Base-by-base conservation (phyloP, 192 early-diverging fungal species). In the Coemansia sp. region DNA sequence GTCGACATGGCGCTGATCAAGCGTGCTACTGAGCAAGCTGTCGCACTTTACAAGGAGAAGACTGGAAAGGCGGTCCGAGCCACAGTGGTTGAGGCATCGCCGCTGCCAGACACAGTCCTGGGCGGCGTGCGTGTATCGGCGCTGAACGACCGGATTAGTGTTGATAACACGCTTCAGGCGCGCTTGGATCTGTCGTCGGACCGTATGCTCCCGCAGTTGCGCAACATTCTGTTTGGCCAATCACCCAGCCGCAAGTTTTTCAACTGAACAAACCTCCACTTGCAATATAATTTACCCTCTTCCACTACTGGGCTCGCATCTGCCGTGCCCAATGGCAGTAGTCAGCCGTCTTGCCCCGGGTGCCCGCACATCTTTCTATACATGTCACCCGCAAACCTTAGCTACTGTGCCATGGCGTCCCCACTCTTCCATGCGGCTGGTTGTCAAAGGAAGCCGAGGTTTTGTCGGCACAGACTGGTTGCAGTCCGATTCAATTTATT, bases 141-240 rank as follows among this genome's bases (percentile, higher is more conserved):
- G 18, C 70, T 87, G 55, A 83, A 88, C 41, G 92, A 91, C 42
- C 84, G 88, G 37, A 95, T 96, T 67, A 82, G 82, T 33, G 85
- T 93, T 42, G 83, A 88, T 71, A 99, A 98, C 82, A 96, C 95
- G 22, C 82, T 95, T 56, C 92, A 93, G 73, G 84, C 89, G n/a
- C 87, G 97, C 37, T 76, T 99, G 61, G 88, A 87, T 10, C 83
- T 97, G 59, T 82, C 90, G 27, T 83, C 86, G 48, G 92, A 98
- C 63, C 72, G 82, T 62, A 91, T 95, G 93, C 88, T 99, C 58
- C 97, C 97, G 29, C 90, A 93, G 63, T 87, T 98, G 70, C 92
- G 95, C 52, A 82, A 88, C 65, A 68, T 87, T 44, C 84, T 99
- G 53, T 99, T 94, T 79, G 97, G 94, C 7, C 90, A 90, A 53